Evolutionary conservation across 2,329 filamentous ascomycete genomes (phyloP), one percentile per base, ranked within the genome.

Genomic region (Cordyceps cateniannulata): DNA sequence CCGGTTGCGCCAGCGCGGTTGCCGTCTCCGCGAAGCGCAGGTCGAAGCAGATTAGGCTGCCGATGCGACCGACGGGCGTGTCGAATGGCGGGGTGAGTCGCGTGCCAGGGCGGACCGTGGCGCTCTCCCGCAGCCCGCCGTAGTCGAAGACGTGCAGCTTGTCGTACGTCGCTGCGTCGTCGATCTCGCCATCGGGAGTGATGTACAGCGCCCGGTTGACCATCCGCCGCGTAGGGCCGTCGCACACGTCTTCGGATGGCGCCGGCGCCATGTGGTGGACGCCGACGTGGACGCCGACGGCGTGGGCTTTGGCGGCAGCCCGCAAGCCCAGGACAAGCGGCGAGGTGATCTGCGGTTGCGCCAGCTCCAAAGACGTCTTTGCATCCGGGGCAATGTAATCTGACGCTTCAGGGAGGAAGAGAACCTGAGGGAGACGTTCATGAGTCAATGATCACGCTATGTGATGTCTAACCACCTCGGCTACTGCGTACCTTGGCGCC

Each of bases 81-180:
- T 84, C 76, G 68, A 95, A 91, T 0, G 92, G 92, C 3, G 84
- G 72, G 1, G 85, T 76, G 45, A 96, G 84, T 2, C 74, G 66
- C 29, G 73, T 73, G 0, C 91, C 91, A 5, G 83, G 81, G 68
- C 93, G 87, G 0, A 92, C 90, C 50, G 81, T 88, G 27, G 73
- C 71, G 57, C 75, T 79, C 69, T 83, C 81, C 62, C 72, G 75
- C 22, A 83, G 76, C 10, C 69, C 66, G 16, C 77, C 80, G 66
- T 83, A 83, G 73, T 97, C 91, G 74, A 98, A 97, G 16, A 97
- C 81, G 72, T 97, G 93, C 35, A 96, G 77, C 73, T 98, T 98
- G 72, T 96, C 89, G 75, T 97, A 97, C 22, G 74, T 72, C 1
- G 70, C 71, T 6, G 72, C 64, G 2, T 77, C 69, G 48, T 73